These are phyloP conservation scores for Cordyceps cateniannulata DNA, from an alignment of 2,329 filamentous ascomycete genomes.

Conservation along the genomic window DNA sequence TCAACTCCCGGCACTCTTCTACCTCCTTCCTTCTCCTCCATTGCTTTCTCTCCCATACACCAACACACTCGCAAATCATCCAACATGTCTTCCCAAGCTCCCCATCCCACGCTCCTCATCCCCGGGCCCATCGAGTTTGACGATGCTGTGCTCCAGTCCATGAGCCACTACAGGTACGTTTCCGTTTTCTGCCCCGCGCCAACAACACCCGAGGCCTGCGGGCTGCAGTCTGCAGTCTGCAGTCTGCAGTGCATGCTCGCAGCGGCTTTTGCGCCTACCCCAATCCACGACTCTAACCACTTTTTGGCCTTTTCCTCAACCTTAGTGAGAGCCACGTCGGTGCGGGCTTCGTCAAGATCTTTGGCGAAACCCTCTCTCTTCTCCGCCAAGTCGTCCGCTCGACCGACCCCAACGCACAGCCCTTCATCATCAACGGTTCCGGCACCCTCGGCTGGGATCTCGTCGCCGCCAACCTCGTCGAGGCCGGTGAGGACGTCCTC, in stretches of 20 bases:
- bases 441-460: constrained; percentile 96
- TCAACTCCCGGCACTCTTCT: constrained; percentile 11
- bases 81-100: constrained; percentile 56
- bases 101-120: constrained; percentile 75
- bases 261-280: background rate
- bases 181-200: background rate
- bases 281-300: background rate
- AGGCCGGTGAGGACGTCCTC: constrained; percentile 82
- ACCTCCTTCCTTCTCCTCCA: constrained; percentile 15
- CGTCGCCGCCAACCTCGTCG: constrained; percentile 86
- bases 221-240: background rate
- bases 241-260: background rate
- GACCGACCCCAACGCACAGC: constrained; percentile 72
- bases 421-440: constrained; percentile 88
- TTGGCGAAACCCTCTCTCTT: constrained; percentile 82
- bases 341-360: constrained; percentile 78
- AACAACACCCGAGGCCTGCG: background rate
- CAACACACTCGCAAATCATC: constrained; percentile 19
- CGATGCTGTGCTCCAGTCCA: constrained; percentile 89
- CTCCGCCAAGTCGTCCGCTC: constrained; percentile 94
- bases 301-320: background rate
- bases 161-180: constrained; percentile 83
- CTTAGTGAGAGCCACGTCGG: constrained; percentile 88
- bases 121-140: constrained; percentile 98
- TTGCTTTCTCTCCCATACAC: constrained; percentile 13